Evolutionary conservation across 2,329 filamentous ascomycete species (phyloP).

Genomic region (Rhynchosporium graminicola): DNA sequence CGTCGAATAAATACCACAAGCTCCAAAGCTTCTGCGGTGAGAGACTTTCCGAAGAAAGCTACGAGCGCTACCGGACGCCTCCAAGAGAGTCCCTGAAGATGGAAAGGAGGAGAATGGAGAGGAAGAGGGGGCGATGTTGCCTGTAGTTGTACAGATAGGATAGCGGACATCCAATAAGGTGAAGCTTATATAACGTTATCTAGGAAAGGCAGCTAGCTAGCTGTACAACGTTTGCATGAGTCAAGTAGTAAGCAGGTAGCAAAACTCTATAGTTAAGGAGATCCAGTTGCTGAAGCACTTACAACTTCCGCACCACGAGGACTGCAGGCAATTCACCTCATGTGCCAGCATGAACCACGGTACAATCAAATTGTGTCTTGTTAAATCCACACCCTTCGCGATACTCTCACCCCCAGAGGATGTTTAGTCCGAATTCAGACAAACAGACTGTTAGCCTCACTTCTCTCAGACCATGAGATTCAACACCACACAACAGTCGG

Average conservation of each 20-base stretch:
- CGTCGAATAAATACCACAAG: background rate
- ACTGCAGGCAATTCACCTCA: background rate
- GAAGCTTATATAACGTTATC: background rate
- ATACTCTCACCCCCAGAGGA: background rate
- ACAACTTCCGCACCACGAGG: background rate
- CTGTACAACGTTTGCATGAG: background rate
- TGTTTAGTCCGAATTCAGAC: background rate
- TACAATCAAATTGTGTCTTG: background rate
- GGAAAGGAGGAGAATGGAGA: background rate
- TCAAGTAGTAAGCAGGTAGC: background rate
- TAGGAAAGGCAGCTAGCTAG: background rate
- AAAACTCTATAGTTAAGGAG: no score
- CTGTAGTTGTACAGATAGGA: background rate
- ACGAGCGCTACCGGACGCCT: constrained; percentile 8
- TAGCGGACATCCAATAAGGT: background rate
- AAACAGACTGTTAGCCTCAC: background rate
- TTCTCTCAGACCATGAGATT: background rate
- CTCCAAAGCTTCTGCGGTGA: constrained; percentile 8
- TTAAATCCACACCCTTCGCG: background rate
- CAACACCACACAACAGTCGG: background rate
- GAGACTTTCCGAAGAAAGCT: constrained; percentile 9
- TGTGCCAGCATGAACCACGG: constrained; percentile 4
- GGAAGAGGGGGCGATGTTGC: background rate
- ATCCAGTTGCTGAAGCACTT: no score
- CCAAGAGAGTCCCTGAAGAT: constrained; percentile 7